Evolutionary conservation across 768 basidiomycete species (phyloP).

Genomic region (Boletus pseudo-olivaceus): DNA sequence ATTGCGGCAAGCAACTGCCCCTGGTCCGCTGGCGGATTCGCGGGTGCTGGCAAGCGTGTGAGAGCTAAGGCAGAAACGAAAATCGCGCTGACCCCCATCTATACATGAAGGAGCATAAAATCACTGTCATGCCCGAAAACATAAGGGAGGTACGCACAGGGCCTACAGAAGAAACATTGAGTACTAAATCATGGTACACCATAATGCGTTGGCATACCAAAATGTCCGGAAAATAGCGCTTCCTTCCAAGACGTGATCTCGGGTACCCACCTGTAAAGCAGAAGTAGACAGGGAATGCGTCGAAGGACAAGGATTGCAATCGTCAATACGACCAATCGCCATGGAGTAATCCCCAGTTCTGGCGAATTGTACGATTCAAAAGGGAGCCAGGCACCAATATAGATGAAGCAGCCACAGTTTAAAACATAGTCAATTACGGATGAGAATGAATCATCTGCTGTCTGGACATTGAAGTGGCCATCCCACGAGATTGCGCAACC

Average conservation of each 20-base stretch:
- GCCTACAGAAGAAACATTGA: slow-evolving; percentile 33
- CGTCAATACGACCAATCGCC: slow-evolving; percentile 67
- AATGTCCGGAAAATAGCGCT: slow-evolving; percentile 90
- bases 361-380: slow-evolving; percentile 55
- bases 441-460: slow-evolving; percentile 82
- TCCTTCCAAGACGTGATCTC: slow-evolving; percentile 84
- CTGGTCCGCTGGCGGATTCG: slow-evolving; percentile 59
- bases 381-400: slow-evolving; percentile 85
- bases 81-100: slow-evolving; percentile 92
- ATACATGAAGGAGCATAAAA: slow-evolving; percentile 1
- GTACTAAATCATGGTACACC: not conserved
- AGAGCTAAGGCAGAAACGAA: slow-evolving; percentile 81
- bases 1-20: slow-evolving; percentile 68
- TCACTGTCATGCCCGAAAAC: not conserved
- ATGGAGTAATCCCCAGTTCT: slow-evolving; percentile 60
- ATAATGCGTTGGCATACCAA: slow-evolving; percentile 46
- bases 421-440: slow-evolving; percentile 87
- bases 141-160: slow-evolving; percentile 40
- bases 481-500: slow-evolving; percentile 93
- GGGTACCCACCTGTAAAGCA: slow-evolving; percentile 80
- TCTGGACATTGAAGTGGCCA: slow-evolving; percentile 74
- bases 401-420: slow-evolving; percentile 78
- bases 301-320: slow-evolving; percentile 69
- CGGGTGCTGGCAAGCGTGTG: slow-evolving; percentile 54
- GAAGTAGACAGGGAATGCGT: slow-evolving; percentile 74